Percentiles rank a stretch among this genome's conserved stretches.
These are phyloP conservation scores for Penicillium psychrosexuale DNA, from an alignment of 2,329 filamentous ascomycete genomes.

Conservation along the genomic window DNA sequence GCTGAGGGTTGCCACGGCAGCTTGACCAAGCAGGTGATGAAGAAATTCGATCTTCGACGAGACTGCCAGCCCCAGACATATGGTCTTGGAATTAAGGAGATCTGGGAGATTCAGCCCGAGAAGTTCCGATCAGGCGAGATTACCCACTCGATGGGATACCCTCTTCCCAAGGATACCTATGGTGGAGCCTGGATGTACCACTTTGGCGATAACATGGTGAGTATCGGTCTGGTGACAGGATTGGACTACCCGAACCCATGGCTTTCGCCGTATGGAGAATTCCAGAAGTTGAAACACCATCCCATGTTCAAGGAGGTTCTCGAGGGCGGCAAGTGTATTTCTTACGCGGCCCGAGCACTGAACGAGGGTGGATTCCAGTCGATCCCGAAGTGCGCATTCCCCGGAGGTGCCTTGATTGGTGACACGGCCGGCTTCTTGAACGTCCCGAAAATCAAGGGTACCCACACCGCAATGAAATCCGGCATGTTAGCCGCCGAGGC, in stretches of 20 bases:
- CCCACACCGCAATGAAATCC: slow-evolving; percentile 95
- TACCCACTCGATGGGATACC: slow-evolving; percentile 89
- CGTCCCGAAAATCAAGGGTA: slow-evolving; percentile 97
- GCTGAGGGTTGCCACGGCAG: slow-evolving; percentile 95
- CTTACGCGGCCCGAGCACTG: slow-evolving; percentile 86
- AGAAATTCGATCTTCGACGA: slow-evolving; percentile 84
- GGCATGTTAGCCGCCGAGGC: slow-evolving; percentile 96
- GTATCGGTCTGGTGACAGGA: slow-evolving; percentile 84
- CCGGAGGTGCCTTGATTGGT: slow-evolving; percentile 89
- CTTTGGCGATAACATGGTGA: slow-evolving; percentile 95
- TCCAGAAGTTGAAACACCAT: slow-evolving; percentile 98
- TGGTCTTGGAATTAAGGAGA: slow-evolving; percentile 88
- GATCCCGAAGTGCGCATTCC: slow-evolving; percentile 95
- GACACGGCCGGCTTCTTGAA: slow-evolving; percentile 97
- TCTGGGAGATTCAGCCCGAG: slow-evolving; percentile 92
- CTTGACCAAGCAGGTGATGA: slow-evolving; percentile 89
- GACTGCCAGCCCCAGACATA: slow-evolving; percentile 95
- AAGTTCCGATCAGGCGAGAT: slow-evolving; percentile 88
- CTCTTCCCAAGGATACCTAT: slow-evolving; percentile 82
- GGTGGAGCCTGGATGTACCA: slow-evolving; percentile 99
- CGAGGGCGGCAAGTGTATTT: slow-evolving; percentile 97
- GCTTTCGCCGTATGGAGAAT: slow-evolving; percentile 92
- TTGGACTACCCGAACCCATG: slow-evolving; percentile 96
- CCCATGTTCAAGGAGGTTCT: slow-evolving; percentile 81
- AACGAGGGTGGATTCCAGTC: slow-evolving; percentile 97